Conservation (phyloP, 805 yeast species). For the Trichomonascus vanleenenianus region DNA sequence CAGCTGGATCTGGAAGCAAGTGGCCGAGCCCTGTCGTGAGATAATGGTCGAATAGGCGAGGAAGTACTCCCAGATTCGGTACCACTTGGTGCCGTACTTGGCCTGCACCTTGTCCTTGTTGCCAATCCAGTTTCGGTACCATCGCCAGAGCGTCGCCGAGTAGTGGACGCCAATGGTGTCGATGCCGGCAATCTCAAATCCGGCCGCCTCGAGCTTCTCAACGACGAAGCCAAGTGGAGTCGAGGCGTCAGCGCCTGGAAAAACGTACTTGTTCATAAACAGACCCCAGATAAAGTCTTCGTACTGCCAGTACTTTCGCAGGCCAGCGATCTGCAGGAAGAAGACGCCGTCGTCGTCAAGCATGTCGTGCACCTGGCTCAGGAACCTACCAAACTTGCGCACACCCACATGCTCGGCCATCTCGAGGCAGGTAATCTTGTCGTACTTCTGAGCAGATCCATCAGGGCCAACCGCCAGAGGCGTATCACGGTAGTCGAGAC, state of each 20-base stretch:
- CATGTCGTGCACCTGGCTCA: constrained; percentile 75
- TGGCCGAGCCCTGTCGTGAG: constrained; percentile 89
- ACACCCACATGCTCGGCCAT: constrained; percentile 97
- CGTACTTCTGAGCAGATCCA: constrained; percentile 37
- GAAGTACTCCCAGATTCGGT: constrained; percentile 88
- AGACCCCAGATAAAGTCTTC: constrained; percentile 92
- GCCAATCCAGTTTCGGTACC: constrained; percentile 92
- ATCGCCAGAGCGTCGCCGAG: constrained; percentile 84
- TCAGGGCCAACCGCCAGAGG: constrained; percentile 54
- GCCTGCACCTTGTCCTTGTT: constrained; percentile 67
- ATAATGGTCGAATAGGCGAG: constrained; percentile 74
- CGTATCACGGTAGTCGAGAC: constrained; percentile 86
- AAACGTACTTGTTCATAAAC: constrained; percentile 91
- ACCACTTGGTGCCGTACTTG: constrained; percentile 87
- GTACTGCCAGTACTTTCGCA: constrained; percentile 89
- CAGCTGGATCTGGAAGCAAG: constrained; percentile 83
- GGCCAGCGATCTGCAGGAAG: constrained; percentile 81
- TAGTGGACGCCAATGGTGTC: constrained; percentile 92
- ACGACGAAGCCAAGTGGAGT: constrained; percentile 84
- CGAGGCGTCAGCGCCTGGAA: constrained; percentile 97
- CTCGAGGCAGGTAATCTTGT: constrained; percentile 85
- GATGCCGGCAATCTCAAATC: constrained; percentile 74
- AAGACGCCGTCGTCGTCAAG: constrained; percentile 88
- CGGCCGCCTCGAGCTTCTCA: constrained; percentile 68
- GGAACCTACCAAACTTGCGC: constrained; percentile 67